Base-by-base conservation (phyloP, 2,329 filamentous ascomycete genomes). In the Pyrenophora graminea region DNA sequence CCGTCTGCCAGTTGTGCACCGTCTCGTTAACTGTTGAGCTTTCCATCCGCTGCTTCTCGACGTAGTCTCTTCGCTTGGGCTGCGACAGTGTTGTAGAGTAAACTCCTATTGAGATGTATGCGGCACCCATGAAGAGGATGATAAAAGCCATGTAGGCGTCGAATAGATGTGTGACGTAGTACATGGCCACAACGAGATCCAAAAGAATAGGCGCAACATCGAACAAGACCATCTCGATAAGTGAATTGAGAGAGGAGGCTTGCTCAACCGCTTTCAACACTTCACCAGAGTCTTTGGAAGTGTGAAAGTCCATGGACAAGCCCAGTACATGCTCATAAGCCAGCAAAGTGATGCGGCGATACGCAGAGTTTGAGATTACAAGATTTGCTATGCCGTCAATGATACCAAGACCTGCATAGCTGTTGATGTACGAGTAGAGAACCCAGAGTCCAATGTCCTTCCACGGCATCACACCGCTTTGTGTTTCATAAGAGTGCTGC, bases 281-380 rank as follows among this genome's bases (percentile, higher is more conserved):
- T 54, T 87, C 83, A 1, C 84, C 85, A 1, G 84, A 85, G 46
- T 82, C 80, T 56, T 87, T 86, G 42, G 80, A 80, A 15, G 84
- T 83, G 64, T 90, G 87, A 47, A 89, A 90, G 54, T 89, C 85
- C 74, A 86, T 86, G 0, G 85, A 86, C 1, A 89, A 76, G n/a
- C 76, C 77, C 79, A 90, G 85, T 30, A 90, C 79, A 51, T 90
- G 86, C 49, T 80, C 78, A 65, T 88, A 90, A 0, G 85, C 82
- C 2, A 83, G 79, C 1, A 81, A 81, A 9, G 79, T 82, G 39
- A 90, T 78, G 15, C 79, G 77, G 40, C 80, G 76, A 56, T 85
- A 84, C 0, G 82, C 79, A 54, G 80, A 82, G 50, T 85, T 82
- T 36, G 81, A 78, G 21, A 87, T 71, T 2, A 81, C 80, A 21